Conservation (phyloP, 352 stramenopile species). For the Phytophthora vignae region DNA sequence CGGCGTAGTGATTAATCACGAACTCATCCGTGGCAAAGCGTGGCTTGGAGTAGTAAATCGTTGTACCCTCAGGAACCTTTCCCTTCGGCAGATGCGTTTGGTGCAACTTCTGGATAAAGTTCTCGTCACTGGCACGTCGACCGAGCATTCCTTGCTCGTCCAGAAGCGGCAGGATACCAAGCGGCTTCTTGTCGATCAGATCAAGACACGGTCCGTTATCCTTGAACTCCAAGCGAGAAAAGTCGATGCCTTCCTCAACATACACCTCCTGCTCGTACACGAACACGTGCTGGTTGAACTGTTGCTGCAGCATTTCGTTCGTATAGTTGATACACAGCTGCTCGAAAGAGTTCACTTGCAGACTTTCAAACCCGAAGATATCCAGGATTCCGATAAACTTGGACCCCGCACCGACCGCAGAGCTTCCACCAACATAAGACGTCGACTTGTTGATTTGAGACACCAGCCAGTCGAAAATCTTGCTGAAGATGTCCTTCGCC, state of each 20-base stretch:
- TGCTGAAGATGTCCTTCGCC: slow-evolving; percentile 96
- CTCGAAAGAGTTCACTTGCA: slow-evolving; percentile 95
- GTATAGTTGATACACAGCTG: slow-evolving; percentile 98
- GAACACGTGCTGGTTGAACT: slow-evolving; percentile 97
- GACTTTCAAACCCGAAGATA: slow-evolving; percentile 98
- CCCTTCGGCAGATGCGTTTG: slow-evolving; percentile 89
- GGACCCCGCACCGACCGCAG: slow-evolving; percentile 34
- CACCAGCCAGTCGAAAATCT: slow-evolving; percentile 98
- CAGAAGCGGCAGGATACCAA: slow-evolving; percentile 94
- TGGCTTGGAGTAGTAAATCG: slow-evolving; percentile 87
- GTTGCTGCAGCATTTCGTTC: slow-evolving; percentile 96
- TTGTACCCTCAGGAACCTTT: slow-evolving; percentile 77
- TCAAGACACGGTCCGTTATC: slow-evolving; percentile 95
- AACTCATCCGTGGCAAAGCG: slow-evolving; percentile 94
- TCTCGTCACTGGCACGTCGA: slow-evolving; percentile 89
- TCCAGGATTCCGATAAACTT: slow-evolving; percentile 96
- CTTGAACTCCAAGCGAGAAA: slow-evolving; percentile 92
- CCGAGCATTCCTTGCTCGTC: slow-evolving; percentile 97
- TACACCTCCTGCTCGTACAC: slow-evolving; percentile 98
- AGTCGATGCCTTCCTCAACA: slow-evolving; percentile 95
- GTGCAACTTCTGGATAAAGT: slow-evolving; percentile 93
- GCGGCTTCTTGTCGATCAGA: slow-evolving; percentile 93
- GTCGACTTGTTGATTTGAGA: slow-evolving; percentile 93
- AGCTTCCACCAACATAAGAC: slow-evolving; percentile 59
- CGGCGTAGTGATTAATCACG: slow-evolving; percentile 97